These are phyloP conservation scores for Melastoma candidum DNA, from an alignment of 441 rosid species.

Conservation along the genomic window DNA sequence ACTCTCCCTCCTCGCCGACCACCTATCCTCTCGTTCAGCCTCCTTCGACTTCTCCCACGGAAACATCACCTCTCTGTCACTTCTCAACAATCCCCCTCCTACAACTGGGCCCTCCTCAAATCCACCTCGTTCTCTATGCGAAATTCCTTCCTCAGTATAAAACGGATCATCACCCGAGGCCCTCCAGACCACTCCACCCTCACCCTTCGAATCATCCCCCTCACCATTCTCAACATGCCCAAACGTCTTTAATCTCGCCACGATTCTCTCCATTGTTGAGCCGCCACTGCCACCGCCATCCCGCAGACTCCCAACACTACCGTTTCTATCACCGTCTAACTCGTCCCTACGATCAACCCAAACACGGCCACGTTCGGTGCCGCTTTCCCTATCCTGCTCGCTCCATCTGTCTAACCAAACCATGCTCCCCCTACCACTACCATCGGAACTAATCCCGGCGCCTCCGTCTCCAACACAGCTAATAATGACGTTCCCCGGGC, in stretches of 20 bases:
- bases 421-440: slow-evolving; percentile 18
- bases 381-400: slow-evolving; percentile 22
- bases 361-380: slow-evolving; percentile 19
- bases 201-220: slow-evolving; percentile 20
- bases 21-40: slow-evolving; percentile 28
- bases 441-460: slow-evolving; percentile 5
- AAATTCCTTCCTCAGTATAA: slow-evolving; percentile 48
- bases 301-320: slow-evolving; percentile 20
- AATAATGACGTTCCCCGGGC: not conserved
- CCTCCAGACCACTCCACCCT: slow-evolving; percentile 49
- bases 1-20: slow-evolving; percentile 46
- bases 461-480: slow-evolving; percentile 19
- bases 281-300: slow-evolving; percentile 22
- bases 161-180: slow-evolving; percentile 77
- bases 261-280: slow-evolving; percentile 76
- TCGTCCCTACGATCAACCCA: slow-evolving; percentile 23
- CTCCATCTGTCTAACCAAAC: slow-evolving; percentile 22
- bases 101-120: slow-evolving; percentile 33
- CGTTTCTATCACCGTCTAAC: slow-evolving; percentile 8
- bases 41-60: slow-evolving; percentile 74
- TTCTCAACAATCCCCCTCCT: slow-evolving; percentile 28
- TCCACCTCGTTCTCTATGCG: slow-evolving; percentile 60
- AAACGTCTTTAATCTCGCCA: slow-evolving; percentile 63
- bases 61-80: slow-evolving; percentile 48
- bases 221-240: slow-evolving; percentile 46